Evolutionary conservation across 1,284 basidiomycete genomes (phyloP), one percentile per base, ranked within the genome.

Genomic region (Vanrija sp.): DNA sequence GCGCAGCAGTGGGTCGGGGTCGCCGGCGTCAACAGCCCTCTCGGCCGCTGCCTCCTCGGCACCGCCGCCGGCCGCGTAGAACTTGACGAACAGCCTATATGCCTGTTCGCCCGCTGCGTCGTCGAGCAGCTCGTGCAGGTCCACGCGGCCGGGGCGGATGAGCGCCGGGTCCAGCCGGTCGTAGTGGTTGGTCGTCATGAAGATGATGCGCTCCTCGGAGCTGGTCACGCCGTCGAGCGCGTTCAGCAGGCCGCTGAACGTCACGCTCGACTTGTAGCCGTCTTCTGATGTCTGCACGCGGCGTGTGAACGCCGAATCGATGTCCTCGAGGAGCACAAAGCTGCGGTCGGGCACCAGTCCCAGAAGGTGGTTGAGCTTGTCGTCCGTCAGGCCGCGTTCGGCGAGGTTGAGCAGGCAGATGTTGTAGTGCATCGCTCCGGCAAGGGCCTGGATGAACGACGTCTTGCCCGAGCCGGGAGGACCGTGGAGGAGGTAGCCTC

Each of bases 101-200:
- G 91, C 91, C 77, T 98, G 96, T 47, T 81, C 78, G 1, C 90
- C 84, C 23, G 83, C 86, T 0, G 96, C 92, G 68, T 99, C 91
- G 70, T 89, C 93, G 38, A 99, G 83, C 43, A 91, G 79, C 62
- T 89, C 84, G 28, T 86, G 83, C 44, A 98, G 75, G 73, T 98
- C 95, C 38, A 98, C 93, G 9, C 95, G 83, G 1, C 95, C 95
- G 0, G 95, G 95, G 51, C 95, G 86, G 64, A 98, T 92, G 39
- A 98, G 84, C 0, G 96, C 95, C 9, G 91, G 87, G 63, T 84
- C 78, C 43, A 82, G 75, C 10, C 67, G 69, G 8, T 74, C 68
- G 53, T 90, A 77, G 68, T 98, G 95, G 75, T 98, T 98, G n/a
- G 95, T 98, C 1, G 95, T 98, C 88, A 98, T 91, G 77, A 98